phyloP scores from a whole-genome alignment of 2,329 filamentous ascomycete species.

The Aspergillus felis region DNA sequence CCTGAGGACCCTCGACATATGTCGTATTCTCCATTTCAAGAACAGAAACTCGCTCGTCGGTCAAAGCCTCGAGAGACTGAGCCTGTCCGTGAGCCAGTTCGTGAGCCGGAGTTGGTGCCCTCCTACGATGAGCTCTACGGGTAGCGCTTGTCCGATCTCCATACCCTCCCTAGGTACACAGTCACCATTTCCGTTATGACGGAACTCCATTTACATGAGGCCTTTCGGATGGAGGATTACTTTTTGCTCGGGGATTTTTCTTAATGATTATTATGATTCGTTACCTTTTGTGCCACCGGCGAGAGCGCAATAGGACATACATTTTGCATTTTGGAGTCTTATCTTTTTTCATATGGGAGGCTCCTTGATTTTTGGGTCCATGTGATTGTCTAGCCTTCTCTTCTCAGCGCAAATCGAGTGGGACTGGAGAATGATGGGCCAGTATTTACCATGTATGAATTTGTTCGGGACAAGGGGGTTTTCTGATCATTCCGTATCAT shows the following conservation, averaged over 20 bases:
- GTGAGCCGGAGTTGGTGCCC: constrained; percentile 31
- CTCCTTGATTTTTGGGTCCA: background rate
- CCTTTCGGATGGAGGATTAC: background rate
- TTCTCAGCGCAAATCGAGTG: background rate
- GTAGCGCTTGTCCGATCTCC: constrained; percentile 11
- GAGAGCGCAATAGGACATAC: constrained; percentile 1
- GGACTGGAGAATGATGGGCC: background rate
- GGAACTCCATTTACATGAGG: background rate
- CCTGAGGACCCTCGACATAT: constrained; percentile 23
- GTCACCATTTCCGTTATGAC: background rate
- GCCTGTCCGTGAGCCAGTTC: background rate
- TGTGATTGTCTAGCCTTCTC: background rate
- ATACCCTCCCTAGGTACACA: background rate
- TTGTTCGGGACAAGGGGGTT: background rate
- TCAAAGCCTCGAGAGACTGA: constrained; percentile 19
- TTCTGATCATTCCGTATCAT: background rate
- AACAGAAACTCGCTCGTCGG: constrained; percentile 19
- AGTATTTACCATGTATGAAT: background rate
- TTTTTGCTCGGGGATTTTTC: background rate
- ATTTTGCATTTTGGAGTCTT: constrained; percentile 5
- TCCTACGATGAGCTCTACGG: constrained; percentile 40
- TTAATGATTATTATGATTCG: background rate
- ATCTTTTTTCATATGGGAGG: background rate
- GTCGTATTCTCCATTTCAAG: constrained; percentile 15
- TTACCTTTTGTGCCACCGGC: background rate